Conservation (phyloP, 2,329 filamentous ascomycete genomes). For the Sporothrix luriei region DNA sequence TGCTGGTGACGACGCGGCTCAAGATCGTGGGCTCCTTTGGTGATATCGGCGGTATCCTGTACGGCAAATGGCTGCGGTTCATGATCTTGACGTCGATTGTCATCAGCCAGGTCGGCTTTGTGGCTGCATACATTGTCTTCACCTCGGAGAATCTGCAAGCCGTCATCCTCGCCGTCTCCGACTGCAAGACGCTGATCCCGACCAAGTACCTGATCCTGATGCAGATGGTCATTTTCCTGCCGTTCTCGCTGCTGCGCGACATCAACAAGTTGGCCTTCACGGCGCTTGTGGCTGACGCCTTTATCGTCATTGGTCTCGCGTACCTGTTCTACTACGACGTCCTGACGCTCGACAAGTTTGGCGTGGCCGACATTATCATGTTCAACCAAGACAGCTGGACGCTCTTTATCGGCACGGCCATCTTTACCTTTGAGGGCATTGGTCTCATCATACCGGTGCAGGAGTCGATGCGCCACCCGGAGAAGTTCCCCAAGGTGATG, state of each 20-base stretch:
- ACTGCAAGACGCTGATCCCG: constrained; percentile 82
- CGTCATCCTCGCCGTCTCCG: constrained; percentile 86
- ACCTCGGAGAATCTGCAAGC: constrained; percentile 94
- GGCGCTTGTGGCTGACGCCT: constrained; percentile 87
- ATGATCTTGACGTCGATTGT: constrained; percentile 91
- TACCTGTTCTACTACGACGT: constrained; percentile 97
- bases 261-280: constrained; percentile 97
- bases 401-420: constrained; percentile 96
- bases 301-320: constrained; percentile 87
- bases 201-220: constrained; percentile 90
- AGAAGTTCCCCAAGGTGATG: constrained; percentile 88
- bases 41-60: constrained; percentile 90
- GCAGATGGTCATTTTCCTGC: constrained; percentile 93
- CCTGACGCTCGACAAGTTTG: constrained; percentile 73
- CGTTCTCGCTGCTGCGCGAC: constrained; percentile 89
- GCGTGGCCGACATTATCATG: constrained; percentile 79
- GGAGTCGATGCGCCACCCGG: constrained; percentile 89
- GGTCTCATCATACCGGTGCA: constrained; percentile 98
- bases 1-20: constrained; percentile 83
- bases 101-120: constrained; percentile 91
- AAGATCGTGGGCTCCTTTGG: constrained; percentile 93
- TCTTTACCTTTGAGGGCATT: constrained; percentile 98
- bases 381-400: constrained; percentile 96
- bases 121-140: constrained; percentile 94
- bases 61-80: constrained; percentile 84